These are phyloP conservation scores for Sphaerulina musiva DNA, from an alignment of 2,329 filamentous ascomycete species.

Conservation along the genomic window DNA sequence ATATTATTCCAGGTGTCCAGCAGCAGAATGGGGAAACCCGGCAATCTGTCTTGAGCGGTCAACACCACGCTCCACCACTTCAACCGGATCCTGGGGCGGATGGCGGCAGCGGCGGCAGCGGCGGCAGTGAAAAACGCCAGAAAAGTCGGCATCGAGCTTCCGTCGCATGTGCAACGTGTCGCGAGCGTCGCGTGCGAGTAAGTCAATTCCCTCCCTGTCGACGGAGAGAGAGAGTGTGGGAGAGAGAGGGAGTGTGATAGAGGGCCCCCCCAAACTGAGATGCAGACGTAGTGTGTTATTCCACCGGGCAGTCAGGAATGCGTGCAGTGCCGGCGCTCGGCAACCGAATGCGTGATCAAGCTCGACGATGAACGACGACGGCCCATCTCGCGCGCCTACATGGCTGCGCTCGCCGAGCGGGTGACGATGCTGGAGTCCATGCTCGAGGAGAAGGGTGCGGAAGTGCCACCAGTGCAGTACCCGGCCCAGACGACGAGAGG, in stretches of 20 bases:
- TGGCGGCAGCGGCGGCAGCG: not conserved
- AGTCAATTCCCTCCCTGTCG: not conserved
- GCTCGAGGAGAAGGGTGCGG: slow-evolving; percentile 22
- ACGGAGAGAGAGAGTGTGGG: not conserved
- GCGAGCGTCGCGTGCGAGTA: slow-evolving; percentile 22
- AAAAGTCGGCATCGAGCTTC: slow-evolving; percentile 21
- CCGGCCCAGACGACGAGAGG: slow-evolving; percentile 25
- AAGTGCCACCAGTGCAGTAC: slow-evolving; percentile 21
- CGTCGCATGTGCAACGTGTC: slow-evolving; percentile 21
- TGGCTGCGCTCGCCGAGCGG: slow-evolving; percentile 24
- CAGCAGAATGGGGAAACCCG: not conserved
- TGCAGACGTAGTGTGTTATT: slow-evolving; percentile 17
- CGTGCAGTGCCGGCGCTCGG: slow-evolving; percentile 23
- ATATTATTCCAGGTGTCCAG: not conserved
- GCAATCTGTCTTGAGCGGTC: not conserved
- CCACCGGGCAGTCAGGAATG: slow-evolving; percentile 21
- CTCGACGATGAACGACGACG: slow-evolving; percentile 25
- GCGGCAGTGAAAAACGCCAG: slow-evolving; percentile 5
- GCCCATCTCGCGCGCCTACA: slow-evolving; percentile 25
- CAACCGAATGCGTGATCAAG: slow-evolving; percentile 24
- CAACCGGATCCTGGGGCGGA: slow-evolving; percentile 9
- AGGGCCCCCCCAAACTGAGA: not conserved
- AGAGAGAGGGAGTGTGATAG: too few relatives aligned
- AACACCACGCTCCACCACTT: too few relatives aligned
- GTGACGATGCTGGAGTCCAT: slow-evolving; percentile 24